Conservation (phyloP, 495 filamentous ascomycete species). For the Bombardia bombarda region DNA sequence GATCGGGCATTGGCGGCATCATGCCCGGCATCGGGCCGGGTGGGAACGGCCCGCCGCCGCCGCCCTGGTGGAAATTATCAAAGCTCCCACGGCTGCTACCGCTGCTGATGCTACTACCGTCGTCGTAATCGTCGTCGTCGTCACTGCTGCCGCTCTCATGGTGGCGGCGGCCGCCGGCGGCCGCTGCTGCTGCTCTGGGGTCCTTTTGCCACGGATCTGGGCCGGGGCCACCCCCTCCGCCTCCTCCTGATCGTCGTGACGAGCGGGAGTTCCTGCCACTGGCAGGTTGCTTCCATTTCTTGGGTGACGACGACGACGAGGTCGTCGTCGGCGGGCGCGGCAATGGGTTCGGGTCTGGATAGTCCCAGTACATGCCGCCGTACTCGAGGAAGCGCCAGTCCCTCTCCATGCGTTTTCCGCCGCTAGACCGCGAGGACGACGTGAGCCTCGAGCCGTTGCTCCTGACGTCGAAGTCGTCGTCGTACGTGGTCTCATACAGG, state of each 20-base stretch:
- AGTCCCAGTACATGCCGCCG: conserved; percentile 6
- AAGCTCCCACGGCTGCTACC: conserved; percentile 5
- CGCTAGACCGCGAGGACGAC: conserved; percentile 11
- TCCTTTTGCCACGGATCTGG: no score
- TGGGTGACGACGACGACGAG: no score
- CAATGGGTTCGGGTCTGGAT: conserved; percentile 1
- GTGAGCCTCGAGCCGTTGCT: conserved; percentile 13
- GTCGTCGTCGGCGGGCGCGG: not conserved
- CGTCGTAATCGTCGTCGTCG: conserved; percentile 8
- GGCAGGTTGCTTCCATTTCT: not conserved
- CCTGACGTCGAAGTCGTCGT: conserved; percentile 11
- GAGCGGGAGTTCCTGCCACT: conserved; percentile 3
- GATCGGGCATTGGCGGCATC: no score
- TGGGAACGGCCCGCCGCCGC: conserved; percentile 1
- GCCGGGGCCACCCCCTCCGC: not conserved
- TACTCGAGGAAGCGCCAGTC: conserved; percentile 14
- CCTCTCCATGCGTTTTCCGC: not conserved
- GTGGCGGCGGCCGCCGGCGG: no score
- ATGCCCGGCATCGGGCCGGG: conserved; percentile 12
- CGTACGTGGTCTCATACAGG: conserved; percentile 14
- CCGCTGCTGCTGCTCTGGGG: no score
- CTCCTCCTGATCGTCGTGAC: not conserved
- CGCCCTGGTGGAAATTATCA: not conserved
- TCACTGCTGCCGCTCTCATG: conserved; percentile 1
- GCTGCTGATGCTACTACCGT: conserved; percentile 6